Conservation (phyloP, 108 stramenopile genomes). For the Cylindrotheca closterium region DNA sequence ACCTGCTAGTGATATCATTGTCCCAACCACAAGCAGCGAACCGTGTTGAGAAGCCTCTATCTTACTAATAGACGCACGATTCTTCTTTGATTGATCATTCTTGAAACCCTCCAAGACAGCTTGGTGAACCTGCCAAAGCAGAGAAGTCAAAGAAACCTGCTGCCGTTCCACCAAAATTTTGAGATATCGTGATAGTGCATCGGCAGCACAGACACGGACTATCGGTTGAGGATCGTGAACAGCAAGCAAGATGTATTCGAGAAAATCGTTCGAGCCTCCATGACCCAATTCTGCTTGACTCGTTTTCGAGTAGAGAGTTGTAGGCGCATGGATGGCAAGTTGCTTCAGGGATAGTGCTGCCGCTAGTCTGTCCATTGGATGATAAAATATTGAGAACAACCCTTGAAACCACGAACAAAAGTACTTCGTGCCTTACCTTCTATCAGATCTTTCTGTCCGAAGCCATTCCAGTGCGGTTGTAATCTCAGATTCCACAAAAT, state of each 20-base stretch:
- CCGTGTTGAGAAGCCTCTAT: conserved; percentile 81
- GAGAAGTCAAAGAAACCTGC: conserved; percentile 57
- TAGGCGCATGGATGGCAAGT: conserved; percentile 89
- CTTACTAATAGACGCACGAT: conserved; percentile 16
- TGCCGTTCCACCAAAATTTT: conserved; percentile 76
- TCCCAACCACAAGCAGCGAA: conserved; percentile 81
- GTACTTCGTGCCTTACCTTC: conserved; percentile 41
- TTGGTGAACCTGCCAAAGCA: conserved; percentile 73
- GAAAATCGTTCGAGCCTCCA: conserved; percentile 81
- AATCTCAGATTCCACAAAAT: conserved; percentile 93
- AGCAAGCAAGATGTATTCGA: conserved; percentile 84
- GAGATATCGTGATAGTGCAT: conserved; percentile 84
- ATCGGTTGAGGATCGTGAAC: conserved; percentile 83
- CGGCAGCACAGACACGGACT: conserved; percentile 90
- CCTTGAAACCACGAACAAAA: background rate
- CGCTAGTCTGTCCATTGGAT: conserved; percentile 57
- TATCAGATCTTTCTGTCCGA: conserved; percentile 68
- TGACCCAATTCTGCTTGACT: conserved; percentile 54
- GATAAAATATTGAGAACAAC: background rate
- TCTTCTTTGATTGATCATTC: conserved; percentile 28
- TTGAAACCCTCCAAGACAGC: conserved; percentile 70
- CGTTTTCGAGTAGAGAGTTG: conserved; percentile 87
- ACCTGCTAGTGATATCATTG: conserved; percentile 81
- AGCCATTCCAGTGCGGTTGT: conserved; percentile 93
- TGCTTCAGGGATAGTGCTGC: conserved; percentile 87